Base-by-base conservation (phyloP, 371 early-diverging fungal species). In the Rhizopus delemar region DNA sequence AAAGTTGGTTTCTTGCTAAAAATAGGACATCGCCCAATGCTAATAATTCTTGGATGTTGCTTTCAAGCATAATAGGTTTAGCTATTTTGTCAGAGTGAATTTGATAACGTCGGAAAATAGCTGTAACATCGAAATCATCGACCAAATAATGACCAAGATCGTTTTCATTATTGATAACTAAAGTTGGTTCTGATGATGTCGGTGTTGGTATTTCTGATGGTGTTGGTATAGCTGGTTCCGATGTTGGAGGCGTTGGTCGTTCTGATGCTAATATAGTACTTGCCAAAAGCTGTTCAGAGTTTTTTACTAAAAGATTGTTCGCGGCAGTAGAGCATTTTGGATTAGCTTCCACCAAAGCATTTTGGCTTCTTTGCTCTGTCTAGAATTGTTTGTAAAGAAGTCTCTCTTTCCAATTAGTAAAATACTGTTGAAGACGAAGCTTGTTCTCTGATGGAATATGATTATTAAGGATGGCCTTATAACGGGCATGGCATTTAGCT, bases 21-120 rank as follows among this genome's bases (percentile, higher is more conserved):
- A 52, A 46, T n/a, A 59, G 55, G 49, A 60, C 54, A 54, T 50
- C 60, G 31, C 55, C 49, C 50, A 60, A 54, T 49, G 55, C 60
- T 49, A 60, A 60, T 41, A 60, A 32, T 55, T 60, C 60, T 55
- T 60, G 55, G 35, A 60, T 54, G 43, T 54, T 54, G 9, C 31
- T 54, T 60, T 60, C 60, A 34, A 50, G 34, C 38, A 41, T 41
- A 50, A 54, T 41, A 33, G 55, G 55, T 41, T 41, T 54, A 50
- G 55, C 36, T 54, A 60, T 41, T 12, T 41, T 54, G 22, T 53
- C 50, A 54, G 55, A 34, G 28, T 50, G 55, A 50, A 29, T 41
- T 55, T 54, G 60, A 39, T 60, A 60, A 29, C 38, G 0, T 60
- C 35, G 60, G 60, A 55, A 54, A 53, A 60, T 41, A 48, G 60